These are phyloP conservation scores for Populus ilicifolia DNA, from an alignment of 345 rosid species.

Conservation along the genomic window DNA sequence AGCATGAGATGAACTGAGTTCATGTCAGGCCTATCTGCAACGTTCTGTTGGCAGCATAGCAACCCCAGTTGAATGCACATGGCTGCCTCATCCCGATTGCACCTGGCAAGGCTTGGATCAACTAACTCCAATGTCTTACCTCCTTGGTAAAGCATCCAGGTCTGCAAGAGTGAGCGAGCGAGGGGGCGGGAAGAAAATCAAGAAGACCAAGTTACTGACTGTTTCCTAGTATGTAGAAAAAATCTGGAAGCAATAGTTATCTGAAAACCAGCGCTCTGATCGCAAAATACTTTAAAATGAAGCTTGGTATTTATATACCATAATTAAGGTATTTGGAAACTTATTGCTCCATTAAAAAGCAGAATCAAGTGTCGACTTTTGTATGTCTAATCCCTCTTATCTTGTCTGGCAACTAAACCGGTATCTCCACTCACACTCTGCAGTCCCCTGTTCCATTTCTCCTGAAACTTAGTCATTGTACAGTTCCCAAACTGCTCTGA, in stretches of 20 bases:
- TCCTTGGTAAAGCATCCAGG: constrained; percentile 60
- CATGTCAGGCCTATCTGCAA: constrained; percentile 73
- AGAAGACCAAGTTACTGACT: not conserved
- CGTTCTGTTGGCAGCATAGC: constrained; percentile 70
- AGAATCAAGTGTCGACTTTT: not conserved
- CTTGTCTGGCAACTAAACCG: not conserved
- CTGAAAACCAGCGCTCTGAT: not conserved
- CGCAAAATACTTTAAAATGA: not conserved
- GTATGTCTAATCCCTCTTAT: not conserved
- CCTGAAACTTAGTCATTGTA: no score
- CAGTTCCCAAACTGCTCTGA: not conserved
- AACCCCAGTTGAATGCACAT: constrained; percentile 77
- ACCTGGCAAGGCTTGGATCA: constrained; percentile 54
- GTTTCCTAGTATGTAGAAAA: not conserved
- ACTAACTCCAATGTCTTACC: constrained; percentile 57
- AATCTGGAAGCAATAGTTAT: not conserved
- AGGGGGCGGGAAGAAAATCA: not conserved
- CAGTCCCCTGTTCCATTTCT: not conserved
- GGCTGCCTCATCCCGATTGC: constrained; percentile 64
- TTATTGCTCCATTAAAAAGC: not conserved
- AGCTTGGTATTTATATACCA: not conserved
- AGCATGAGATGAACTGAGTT: constrained; percentile 74
- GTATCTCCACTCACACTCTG: not conserved
- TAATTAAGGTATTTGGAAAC: not conserved
- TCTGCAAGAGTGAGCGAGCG: constrained; percentile 31